Percentiles rank a stretch among this genome's conserved stretches.
phyloP scores from a whole-genome alignment of 495 filamentous ascomycete species.

The Penicillium canescens region DNA sequence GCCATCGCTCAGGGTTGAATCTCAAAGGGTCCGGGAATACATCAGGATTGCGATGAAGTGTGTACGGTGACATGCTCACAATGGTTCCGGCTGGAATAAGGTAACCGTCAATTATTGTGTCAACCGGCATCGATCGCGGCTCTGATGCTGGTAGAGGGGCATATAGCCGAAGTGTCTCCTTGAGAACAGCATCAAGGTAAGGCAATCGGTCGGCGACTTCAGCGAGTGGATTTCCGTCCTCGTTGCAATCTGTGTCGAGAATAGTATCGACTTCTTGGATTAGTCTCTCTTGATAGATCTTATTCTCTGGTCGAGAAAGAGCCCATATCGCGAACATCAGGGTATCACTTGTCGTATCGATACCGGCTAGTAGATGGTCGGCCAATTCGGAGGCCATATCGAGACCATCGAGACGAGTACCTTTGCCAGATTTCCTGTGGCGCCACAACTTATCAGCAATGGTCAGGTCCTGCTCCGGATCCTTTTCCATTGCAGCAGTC shows the following conservation, averaged over 20 bases:
- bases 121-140: constrained; percentile 43
- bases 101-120: constrained; percentile 32
- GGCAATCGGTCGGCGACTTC: constrained; percentile 61
- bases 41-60: constrained; percentile 58
- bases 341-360: constrained; percentile 35
- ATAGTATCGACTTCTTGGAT: constrained; percentile 22
- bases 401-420: constrained; percentile 1
- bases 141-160: constrained; percentile 67
- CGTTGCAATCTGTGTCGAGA: background rate
- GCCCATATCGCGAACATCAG: constrained; percentile 37
- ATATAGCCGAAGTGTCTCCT: constrained; percentile 69
- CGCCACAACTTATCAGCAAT: too few relatives aligned
- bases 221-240: constrained; percentile 34
- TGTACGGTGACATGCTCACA: constrained; percentile 61
- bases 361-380: constrained; percentile 31
- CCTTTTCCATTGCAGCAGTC: too few relatives aligned
- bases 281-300: constrained; percentile 23
- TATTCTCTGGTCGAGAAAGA: constrained; percentile 28
- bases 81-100: constrained; percentile 57
- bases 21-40: constrained; percentile 51
- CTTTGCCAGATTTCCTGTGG: too few relatives aligned
- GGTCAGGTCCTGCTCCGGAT: too few relatives aligned
- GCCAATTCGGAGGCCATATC: constrained; percentile 34
- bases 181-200: constrained; percentile 66
- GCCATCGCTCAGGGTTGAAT: constrained; percentile 62